Conservation (phyloP, 192 early-diverging fungal species). For the Pecoramyces ruminantium region DNA sequence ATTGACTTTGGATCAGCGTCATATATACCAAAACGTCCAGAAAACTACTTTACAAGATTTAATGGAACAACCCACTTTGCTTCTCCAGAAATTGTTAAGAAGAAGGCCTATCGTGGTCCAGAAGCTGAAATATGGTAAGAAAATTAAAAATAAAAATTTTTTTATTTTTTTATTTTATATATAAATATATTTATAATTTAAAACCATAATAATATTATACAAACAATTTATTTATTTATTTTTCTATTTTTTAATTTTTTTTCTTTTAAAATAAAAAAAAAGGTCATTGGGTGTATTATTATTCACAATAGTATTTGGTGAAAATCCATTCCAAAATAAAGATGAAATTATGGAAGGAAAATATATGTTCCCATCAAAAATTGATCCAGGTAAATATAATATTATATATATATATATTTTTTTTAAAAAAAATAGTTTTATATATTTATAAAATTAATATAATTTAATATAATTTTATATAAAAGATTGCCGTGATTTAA, state of each 20-base stretch:
- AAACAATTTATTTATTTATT: too few relatives aligned
- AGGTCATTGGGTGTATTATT: constrained; percentile 27
- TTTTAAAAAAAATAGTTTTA: too few relatives aligned
- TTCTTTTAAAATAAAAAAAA: too few relatives aligned
- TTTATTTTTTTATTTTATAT: too few relatives aligned
- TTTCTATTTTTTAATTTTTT: too few relatives aligned
- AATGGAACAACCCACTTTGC: constrained; percentile 31
- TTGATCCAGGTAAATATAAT: constrained; percentile 5
- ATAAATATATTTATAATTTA: too few relatives aligned
- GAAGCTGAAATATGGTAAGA: constrained; percentile 45
- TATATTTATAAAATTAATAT: too few relatives aligned
- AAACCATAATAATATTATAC: too few relatives aligned
- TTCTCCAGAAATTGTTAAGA: constrained; percentile 42
- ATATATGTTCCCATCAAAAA: constrained; percentile 5
- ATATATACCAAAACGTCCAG: constrained; percentile 10
- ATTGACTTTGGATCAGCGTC: constrained; percentile 50
- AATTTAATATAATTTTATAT: too few relatives aligned
- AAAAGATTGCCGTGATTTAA: constrained; percentile 2
- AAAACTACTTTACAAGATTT: constrained; percentile 24
- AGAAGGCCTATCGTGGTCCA: constrained; percentile 27
- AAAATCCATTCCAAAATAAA: constrained; percentile 23
- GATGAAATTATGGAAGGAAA: constrained; percentile 18
- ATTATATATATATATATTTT: too few relatives aligned
- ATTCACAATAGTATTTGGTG: constrained; percentile 24
- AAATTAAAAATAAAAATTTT: too few relatives aligned